These are phyloP conservation scores for Daldinia vernicosa DNA, from an alignment of 495 filamentous ascomycete species.

Conservation along the genomic window DNA sequence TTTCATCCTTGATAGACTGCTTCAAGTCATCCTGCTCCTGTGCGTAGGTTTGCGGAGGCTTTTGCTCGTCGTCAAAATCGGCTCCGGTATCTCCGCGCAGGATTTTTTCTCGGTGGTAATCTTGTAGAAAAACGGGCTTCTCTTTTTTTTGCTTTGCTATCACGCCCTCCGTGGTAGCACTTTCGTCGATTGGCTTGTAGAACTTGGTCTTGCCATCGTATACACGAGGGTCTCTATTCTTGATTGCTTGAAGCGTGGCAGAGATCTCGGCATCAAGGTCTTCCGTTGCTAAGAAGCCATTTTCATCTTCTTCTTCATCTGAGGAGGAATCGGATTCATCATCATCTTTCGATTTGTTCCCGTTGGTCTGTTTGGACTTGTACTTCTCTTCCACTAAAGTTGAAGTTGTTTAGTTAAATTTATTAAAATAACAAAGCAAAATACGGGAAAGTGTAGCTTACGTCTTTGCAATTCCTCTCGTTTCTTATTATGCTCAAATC, in stretches of 20 bases:
- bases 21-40: conserved; percentile 89
- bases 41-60: conserved; percentile 72
- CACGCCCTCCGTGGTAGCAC: conserved; percentile 44
- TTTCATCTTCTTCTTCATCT: conserved; percentile 88
- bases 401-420: conserved; percentile 13
- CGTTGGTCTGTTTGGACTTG: conserved; percentile 59
- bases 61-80: conserved; percentile 66
- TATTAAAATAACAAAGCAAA: neutral
- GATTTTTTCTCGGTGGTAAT: conserved; percentile 90
- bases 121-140: conserved; percentile 84
- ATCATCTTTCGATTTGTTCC: conserved; percentile 48
- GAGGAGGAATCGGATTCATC: conserved; percentile 68
- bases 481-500: conserved; percentile 97
- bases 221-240: conserved; percentile 85
- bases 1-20: conserved; percentile 75
- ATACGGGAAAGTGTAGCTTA: conserved; percentile 54
- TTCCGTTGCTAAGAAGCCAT: conserved; percentile 81
- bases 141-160: conserved; percentile 65
- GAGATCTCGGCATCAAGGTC: conserved; percentile 86
- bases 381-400: conserved; percentile 85
- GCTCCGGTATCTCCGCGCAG: conserved; percentile 66
- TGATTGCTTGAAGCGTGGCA: conserved; percentile 84
- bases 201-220: conserved; percentile 84
- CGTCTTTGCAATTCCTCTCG: conserved; percentile 85
- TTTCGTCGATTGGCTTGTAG: conserved; percentile 70